Base-by-base conservation (phyloP, 2,329 filamentous ascomycete genomes). In the Hypoxylon sp. region DNA sequence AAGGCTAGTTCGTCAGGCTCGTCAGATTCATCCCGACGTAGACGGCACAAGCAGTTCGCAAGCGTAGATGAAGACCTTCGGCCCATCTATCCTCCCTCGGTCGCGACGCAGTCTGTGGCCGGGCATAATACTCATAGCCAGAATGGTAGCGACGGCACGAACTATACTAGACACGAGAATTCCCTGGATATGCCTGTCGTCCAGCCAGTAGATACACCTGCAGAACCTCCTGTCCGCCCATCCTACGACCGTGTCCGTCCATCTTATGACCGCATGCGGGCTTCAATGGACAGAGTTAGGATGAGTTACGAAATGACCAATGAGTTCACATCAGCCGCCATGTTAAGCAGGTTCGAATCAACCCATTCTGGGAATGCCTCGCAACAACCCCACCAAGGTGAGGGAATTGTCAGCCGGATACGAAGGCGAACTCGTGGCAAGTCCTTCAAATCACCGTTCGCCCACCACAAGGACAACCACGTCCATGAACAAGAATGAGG, bases 91-190 rank as follows among this genome's bases (percentile, higher is more conserved):
- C 93, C 95, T 52, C 94, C 95, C 12, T 97, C 94, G 56, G 89
- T 95, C 73, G 91, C 93, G 51, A 95, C 93, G 14, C 86, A 88
- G 47, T 88, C 88, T 46, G 64, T 74, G 21, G 70, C 72, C 1
- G 95, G 91, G 30, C 91, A 96, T 76, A 95, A 89, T 69, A 83
- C 94, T 70, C 90, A 90, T 53, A 96, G 92, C 74, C 93, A 97
- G 76, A 96, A 95, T 73, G 93, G 94, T 65, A 97, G 94, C 80
- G 94, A 97, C 78, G 95, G 93, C 66, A 97, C 96, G 52, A 94
- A 96, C 73, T 96, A 94, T 78, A 96, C 93, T 21, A 82, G 85
- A 52, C 87, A 88, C 72, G 86, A 89, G 66, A 81, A 84, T 70
- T 90, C 90, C 14, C 77, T 88, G 69, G 90, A 91, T 63, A 76